Evolutionary conservation across 495 filamentous ascomycete species (phyloP), one percentile per base, ranked within the genome.

Genomic region (Aspergillus funiculosus): DNA sequence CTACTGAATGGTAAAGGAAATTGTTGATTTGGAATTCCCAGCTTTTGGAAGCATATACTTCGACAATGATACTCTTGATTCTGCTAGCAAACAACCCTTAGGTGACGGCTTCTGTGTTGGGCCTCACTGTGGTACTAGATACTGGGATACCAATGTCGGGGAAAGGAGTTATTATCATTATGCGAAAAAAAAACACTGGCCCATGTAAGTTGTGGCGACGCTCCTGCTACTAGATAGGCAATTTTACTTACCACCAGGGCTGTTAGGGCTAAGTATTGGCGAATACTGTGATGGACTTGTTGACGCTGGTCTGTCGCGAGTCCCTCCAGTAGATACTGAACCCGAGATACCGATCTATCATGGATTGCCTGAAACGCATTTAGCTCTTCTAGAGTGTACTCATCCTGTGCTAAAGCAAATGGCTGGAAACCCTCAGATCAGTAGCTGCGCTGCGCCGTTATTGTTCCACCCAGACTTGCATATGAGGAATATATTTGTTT

Each of bases 401-500:
- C 52, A 54, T n/a, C 19, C 21, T 1, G 53, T 69, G 24, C 46
- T 64, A 4, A 50, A 56, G 45, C 46, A 53, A 36, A 51, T 71
- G 45, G 28, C 51, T 25, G 22, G 48, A 22, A 39, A 59, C 50
- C 31, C 47, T 46, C 39, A 25, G 37, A 55, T 68, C 39, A 29
- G 52, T 11, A 39, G 56, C n/a, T 45, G 43, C 21, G 51, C 60
- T 17, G 42, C 46, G n/a, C 63, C 61, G 14, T 48, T 55, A 21
- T 40, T 74, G 6, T 59, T 67, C 37, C 64, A 73, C 48, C 52
- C 61, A 6, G 67, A 73, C 46, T 44, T 75, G 21, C 54, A 70
- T 38, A 68, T 63, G 55, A 51, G 66, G 36, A 70, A 72, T 34
- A 68, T 72, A 34, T 72, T 65, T 50, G 66, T 73, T 19, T 72